Base-by-base conservation (phyloP, 805 yeast genomes). In the Hanseniaspora osmophila region DNA sequence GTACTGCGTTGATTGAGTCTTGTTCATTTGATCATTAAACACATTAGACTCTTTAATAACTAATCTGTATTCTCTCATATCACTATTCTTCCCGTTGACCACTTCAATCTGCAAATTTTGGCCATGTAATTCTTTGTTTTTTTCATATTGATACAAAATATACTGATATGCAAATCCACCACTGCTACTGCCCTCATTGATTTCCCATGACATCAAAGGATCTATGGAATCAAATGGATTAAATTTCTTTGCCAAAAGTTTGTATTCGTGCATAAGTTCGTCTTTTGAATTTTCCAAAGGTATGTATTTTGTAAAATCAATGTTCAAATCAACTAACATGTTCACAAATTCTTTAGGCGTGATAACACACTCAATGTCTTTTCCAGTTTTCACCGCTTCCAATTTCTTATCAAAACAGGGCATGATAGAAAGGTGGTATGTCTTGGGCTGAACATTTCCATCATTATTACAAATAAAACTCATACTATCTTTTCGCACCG, bases 381-480 rank as follows among this genome's bases (percentile, higher is more conserved):
- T 68, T 44, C 70, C 65, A 51, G 85, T 0, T 84, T 80, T 49
- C 97, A 95, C 87, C 27, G 96, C 92, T 65, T 92, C 98, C 38
- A 88, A 70, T 61, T 92, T 92, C 64, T 92, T 92, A 61, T 92
- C 98, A 60, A 92, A 92, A 55, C 97, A 90, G 1, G 98, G 97
- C 97, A 90, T 90, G 17, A 92, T 68, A 7, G 92, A 74, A 45
- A 92, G 63, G 60, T 90, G 96, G 57, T 85, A 92, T 0, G 87
- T 64, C 2, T 72, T 54, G 0, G 65, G 57, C 1, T 57, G 52
- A 11, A 66, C 56, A 15, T 69, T 68, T n/a, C 48, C 47, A 11
- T 15, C 69, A 60, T 59, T 88, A n/a, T n/a, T n/a, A n/a, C n/a
- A n/a, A n/a, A n/a, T n/a, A n/a, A n/a, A n/a, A n/a, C n/a, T n/a